These are phyloP conservation scores for Podospora didyma DNA, from an alignment of 495 filamentous ascomycete genomes.

Conservation along the genomic window DNA sequence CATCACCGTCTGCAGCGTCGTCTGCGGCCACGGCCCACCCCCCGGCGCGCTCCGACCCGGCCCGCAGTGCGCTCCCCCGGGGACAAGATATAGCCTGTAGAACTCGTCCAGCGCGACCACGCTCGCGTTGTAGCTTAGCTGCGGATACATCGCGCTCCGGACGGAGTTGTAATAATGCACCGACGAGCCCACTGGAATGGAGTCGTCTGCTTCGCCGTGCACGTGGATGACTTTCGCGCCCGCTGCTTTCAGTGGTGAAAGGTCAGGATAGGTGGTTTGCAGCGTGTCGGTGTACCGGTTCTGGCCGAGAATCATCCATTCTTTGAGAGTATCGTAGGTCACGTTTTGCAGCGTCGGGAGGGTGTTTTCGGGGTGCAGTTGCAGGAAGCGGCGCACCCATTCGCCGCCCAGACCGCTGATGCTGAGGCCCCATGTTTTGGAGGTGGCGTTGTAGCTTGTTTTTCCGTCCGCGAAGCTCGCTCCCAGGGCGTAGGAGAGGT, in stretches of 20 bases:
- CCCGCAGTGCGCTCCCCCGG: constrained; percentile 47
- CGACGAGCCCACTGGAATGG: constrained; percentile 46
- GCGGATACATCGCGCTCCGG: constrained; percentile 44
- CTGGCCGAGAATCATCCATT: constrained; percentile 43
- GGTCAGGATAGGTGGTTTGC: constrained; percentile 46
- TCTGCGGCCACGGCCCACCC: constrained; percentile 44
- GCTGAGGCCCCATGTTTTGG: constrained; percentile 32
- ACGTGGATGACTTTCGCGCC: constrained; percentile 51
- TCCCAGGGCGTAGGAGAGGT: constrained; percentile 44
- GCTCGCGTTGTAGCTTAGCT: constrained; percentile 33
- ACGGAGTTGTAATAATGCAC: constrained; percentile 50
- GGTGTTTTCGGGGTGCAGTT: constrained; percentile 29
- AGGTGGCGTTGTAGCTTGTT: constrained; percentile 38
- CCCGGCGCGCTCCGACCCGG: constrained; percentile 35
- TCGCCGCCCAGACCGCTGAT: constrained; percentile 37
- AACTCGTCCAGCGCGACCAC: constrained; percentile 41
- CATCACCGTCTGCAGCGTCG: constrained; percentile 42
- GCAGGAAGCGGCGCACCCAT: constrained; percentile 32
- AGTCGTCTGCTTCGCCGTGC: constrained; percentile 49
- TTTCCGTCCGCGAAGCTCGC: constrained; percentile 39
- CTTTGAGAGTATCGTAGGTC: constrained; percentile 47
- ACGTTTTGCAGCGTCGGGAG: constrained; percentile 34
- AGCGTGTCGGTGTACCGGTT: constrained; percentile 39
- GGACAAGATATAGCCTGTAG: constrained; percentile 48
- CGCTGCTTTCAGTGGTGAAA: constrained; percentile 34